These are phyloP conservation scores for Citrus australasica DNA, from an alignment of 345 rosid genomes.

Conservation along the genomic window DNA sequence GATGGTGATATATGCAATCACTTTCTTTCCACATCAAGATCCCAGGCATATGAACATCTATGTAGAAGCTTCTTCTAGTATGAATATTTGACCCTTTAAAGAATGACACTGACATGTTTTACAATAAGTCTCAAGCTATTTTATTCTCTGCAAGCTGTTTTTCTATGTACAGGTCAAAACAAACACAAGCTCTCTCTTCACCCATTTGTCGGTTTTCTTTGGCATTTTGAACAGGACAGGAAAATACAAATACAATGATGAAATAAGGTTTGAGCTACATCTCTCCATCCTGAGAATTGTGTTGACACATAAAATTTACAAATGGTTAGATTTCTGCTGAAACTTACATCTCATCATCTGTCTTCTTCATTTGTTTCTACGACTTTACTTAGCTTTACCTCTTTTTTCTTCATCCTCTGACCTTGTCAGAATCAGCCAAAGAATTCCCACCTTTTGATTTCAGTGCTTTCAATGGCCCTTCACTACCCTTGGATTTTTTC, in stretches of 20 bases:
- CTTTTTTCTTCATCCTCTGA: constrained; percentile 15
- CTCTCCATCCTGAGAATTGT: background rate
- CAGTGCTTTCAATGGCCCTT: constrained; percentile 21
- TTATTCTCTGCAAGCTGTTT: background rate
- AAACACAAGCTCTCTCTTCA: background rate
- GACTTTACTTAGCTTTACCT: constrained; percentile 18
- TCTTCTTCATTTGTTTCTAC: constrained; percentile 21
- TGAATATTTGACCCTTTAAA: background rate
- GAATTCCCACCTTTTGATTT: constrained; percentile 30
- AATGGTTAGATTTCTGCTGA: background rate
- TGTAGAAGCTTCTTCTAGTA: too few relatives aligned
- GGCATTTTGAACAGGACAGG: background rate
- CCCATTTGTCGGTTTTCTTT: background rate
- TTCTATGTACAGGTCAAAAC: background rate
- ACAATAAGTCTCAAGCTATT: background rate
- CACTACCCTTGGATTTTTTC: constrained; percentile 40
- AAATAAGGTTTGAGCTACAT: constrained; percentile 1
- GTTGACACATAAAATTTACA: background rate
- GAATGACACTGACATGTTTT: background rate
- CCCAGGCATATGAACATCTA: too few relatives aligned
- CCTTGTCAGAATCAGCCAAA: constrained; percentile 7
- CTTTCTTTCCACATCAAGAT: too few relatives aligned
- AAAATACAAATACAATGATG: background rate
- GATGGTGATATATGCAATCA: too few relatives aligned
- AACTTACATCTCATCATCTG: background rate